Percentiles rank a stretch among this genome's conserved stretches.
Conservation (phyloP, 164 flowering plant genomes). For the Dillenia suffruticosa region DNA sequence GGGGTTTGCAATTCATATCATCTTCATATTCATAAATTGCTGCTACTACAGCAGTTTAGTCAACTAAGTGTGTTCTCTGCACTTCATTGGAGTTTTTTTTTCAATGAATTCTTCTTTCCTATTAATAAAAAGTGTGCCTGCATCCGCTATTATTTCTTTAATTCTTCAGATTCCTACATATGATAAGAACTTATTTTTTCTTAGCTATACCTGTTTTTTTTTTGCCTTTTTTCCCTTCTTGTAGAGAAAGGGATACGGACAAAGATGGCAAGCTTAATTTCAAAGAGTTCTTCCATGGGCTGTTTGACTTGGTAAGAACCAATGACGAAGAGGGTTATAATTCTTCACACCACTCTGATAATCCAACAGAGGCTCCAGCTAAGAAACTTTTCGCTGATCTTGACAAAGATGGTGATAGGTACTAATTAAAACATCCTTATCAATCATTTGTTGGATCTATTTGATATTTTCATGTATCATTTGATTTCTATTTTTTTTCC, state of each 20-base stretch:
- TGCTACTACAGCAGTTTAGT: too few species aligned
- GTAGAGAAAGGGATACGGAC: conserved; percentile 45
- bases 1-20: too few species aligned
- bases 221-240: background rate
- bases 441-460: background rate
- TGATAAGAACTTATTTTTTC: background rate
- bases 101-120: too few species aligned
- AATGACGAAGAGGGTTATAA: conserved; percentile 70
- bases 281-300: conserved; percentile 90
- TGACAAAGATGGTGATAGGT: conserved; percentile 92
- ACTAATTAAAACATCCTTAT: conserved; percentile 9
- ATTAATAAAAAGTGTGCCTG: too few species aligned
- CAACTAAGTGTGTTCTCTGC: too few species aligned
- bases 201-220: background rate
- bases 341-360: conserved; percentile 44
- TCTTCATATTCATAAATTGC: too few species aligned
- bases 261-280: conserved; percentile 89
- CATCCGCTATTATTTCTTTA: background rate
- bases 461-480: background rate
- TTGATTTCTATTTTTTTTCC: conserved; percentile 2
- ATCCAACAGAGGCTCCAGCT: conserved; percentile 69
- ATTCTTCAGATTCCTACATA: background rate
- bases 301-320: conserved; percentile 86
- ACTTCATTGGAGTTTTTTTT: too few species aligned
- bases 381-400: conserved; percentile 63